phyloP scores from a whole-genome alignment of 768 basidiomycete genomes.

The Butyriboletus loyo region DNA sequence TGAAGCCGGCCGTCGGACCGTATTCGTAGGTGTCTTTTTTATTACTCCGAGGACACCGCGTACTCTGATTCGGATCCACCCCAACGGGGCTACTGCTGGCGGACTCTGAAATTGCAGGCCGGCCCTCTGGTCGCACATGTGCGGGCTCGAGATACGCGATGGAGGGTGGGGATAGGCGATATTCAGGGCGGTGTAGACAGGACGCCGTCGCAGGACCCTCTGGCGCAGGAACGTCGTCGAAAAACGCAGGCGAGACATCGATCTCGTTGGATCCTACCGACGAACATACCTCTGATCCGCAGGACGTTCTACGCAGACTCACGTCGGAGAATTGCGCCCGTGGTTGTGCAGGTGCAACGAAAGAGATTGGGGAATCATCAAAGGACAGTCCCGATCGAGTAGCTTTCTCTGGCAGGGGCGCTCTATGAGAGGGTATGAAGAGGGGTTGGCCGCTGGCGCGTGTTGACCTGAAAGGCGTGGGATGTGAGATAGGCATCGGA shows the following conservation, averaged over 20 bases:
- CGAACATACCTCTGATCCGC: conserved; percentile 13
- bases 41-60: not conserved
- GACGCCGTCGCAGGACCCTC: conserved; percentile 45
- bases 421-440: conserved; percentile 6
- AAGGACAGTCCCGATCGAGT: not conserved
- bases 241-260: conserved; percentile 44
- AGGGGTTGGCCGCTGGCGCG: not conserved
- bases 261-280: conserved; percentile 22
- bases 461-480: conserved; percentile 2
- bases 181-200: conserved; percentile 31
- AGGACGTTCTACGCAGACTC: conserved; percentile 3
- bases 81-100: not conserved
- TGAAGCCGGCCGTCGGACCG: conserved; percentile 31
- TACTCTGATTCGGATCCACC: conserved; percentile 1
- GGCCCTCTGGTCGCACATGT: conserved; percentile 10
- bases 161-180: conserved; percentile 18
- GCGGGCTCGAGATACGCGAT: conserved; percentile 18
- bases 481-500: conserved; percentile 13
- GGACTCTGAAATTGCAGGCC: not conserved
- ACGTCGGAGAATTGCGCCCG: conserved; percentile 8
- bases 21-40: conserved; percentile 4
- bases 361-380: conserved; percentile 14
- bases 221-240: conserved; percentile 42
- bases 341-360: not conserved
- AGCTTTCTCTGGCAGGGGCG: conserved; percentile 5